A percentile compares a stretch with the other conserved stretches of the same genome.
phyloP scores from a whole-genome alignment of 176 grass and related monocot genomes.

The Carex littledalei region DNA sequence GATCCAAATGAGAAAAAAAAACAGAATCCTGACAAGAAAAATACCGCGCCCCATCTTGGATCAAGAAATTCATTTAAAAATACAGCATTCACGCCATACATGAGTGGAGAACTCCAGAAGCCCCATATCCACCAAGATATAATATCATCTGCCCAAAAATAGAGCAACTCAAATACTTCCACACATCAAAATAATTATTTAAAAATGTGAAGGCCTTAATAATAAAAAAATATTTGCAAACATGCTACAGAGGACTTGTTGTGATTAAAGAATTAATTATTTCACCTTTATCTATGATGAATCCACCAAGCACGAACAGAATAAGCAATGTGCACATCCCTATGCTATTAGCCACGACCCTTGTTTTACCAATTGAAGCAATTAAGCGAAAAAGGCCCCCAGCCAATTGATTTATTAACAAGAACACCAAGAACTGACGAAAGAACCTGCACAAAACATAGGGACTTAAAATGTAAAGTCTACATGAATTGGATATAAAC shows the following conservation, averaged over 20 bases:
- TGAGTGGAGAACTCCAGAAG: constrained; percentile 85
- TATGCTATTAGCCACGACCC: constrained; percentile 76
- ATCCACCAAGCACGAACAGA: constrained; percentile 81
- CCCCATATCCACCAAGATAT: constrained; percentile 94
- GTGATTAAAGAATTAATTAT: not conserved
- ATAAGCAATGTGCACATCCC: constrained; percentile 55
- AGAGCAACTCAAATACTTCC: not conserved
- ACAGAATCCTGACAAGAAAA: constrained; percentile 17
- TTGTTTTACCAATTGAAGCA: constrained; percentile 60
- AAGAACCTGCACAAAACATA: constrained; percentile 56
- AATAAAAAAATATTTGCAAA: not conserved
- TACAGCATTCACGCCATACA: constrained; percentile 84
- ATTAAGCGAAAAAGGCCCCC: constrained; percentile 71
- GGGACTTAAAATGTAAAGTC: not conserved
- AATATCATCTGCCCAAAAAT: constrained; percentile 56
- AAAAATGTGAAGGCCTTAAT: not conserved
- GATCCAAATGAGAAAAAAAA: not conserved
- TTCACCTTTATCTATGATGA: constrained; percentile 68
- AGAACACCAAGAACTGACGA: constrained; percentile 58
- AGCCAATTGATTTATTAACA: constrained; percentile 65
- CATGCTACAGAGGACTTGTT: constrained; percentile 1
- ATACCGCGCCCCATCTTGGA: constrained; percentile 66
- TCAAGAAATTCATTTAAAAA: constrained; percentile 84
- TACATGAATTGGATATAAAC: not conserved
- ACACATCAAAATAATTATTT: constrained; percentile 15